A percentile compares a stretch with the other conserved stretches of the same genome.
Conservation (phyloP, 441 rosid species). For the Breynia disticha region DNA sequence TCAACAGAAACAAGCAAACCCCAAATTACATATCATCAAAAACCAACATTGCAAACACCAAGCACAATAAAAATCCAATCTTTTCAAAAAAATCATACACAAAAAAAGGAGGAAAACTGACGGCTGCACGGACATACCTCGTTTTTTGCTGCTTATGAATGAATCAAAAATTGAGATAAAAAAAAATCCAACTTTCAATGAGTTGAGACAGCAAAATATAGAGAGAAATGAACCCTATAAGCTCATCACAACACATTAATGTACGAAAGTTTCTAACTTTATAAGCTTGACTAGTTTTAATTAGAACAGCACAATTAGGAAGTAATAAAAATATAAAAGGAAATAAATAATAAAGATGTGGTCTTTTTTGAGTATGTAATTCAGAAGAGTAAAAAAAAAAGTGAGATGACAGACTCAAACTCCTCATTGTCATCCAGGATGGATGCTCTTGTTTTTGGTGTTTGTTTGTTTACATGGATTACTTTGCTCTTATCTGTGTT, state of each 20-base stretch:
- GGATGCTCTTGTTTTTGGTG: too few relatives aligned
- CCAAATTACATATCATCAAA: slow-evolving; percentile 1
- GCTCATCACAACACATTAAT: not conserved
- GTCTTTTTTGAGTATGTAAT: too few relatives aligned
- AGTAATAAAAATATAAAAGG: too few relatives aligned
- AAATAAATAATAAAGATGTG: too few relatives aligned
- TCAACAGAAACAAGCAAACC: slow-evolving; percentile 2
- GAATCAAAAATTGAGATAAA: not conserved
- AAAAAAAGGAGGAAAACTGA: not conserved
- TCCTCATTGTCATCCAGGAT: too few relatives aligned
- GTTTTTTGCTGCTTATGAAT: slow-evolving; percentile 1
- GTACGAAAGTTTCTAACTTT: too few relatives aligned
- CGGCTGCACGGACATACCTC: slow-evolving; percentile 16
- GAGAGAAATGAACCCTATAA: not conserved
- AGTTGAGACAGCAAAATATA: not conserved
- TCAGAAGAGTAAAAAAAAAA: too few relatives aligned
- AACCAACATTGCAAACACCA: slow-evolving; percentile 3
- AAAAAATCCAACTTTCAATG: not conserved
- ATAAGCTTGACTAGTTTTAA: too few relatives aligned
- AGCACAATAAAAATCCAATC: slow-evolving; percentile 3
- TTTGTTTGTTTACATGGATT: too few relatives aligned
- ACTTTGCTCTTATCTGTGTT: too few relatives aligned
- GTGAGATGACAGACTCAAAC: too few relatives aligned
- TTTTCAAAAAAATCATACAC: not conserved
- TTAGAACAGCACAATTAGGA: too few relatives aligned